Evolutionary conservation across 768 basidiomycete genomes (phyloP).

Genomic region (Lactifluus hygrophoroides): DNA sequence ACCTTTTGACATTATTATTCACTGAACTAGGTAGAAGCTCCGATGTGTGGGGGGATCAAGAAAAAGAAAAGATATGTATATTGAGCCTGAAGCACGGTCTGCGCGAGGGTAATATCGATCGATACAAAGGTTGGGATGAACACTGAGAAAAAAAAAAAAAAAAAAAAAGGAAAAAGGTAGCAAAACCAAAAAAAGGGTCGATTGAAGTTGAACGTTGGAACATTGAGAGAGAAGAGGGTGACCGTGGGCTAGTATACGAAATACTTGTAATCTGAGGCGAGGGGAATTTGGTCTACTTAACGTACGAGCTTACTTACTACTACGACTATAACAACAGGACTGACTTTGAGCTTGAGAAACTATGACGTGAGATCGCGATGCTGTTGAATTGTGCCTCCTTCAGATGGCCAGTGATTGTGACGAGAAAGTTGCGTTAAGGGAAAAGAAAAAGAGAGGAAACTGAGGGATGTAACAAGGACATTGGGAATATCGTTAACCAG

Average conservation of each 20-base stretch:
- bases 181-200: neutral
- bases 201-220: neutral
- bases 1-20: too few species aligned
- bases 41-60: neutral
- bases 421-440: constrained; percentile 4
- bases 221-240: neutral
- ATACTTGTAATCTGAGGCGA: constrained; percentile 9
- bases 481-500: constrained; percentile 17
- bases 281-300: constrained; percentile 12
- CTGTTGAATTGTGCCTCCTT: constrained; percentile 52
- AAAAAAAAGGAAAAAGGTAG: neutral
- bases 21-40: too few species aligned
- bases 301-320: constrained; percentile 15
- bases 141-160: neutral
- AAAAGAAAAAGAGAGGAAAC: constrained; percentile 23
- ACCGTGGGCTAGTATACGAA: constrained; percentile 17
- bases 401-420: constrained; percentile 43
- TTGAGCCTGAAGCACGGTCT: constrained; percentile 10
- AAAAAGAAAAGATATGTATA: neutral
- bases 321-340: constrained; percentile 10
- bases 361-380: constrained; percentile 22
- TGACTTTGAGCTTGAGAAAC: constrained; percentile 14
- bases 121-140: constrained; percentile 7
- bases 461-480: constrained; percentile 30
- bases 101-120: constrained; percentile 10